A percentile compares a stretch with the other conserved stretches of the same genome.
Conservation (phyloP, 176 grass and related monocot genomes). For the Oryza punctata region DNA sequence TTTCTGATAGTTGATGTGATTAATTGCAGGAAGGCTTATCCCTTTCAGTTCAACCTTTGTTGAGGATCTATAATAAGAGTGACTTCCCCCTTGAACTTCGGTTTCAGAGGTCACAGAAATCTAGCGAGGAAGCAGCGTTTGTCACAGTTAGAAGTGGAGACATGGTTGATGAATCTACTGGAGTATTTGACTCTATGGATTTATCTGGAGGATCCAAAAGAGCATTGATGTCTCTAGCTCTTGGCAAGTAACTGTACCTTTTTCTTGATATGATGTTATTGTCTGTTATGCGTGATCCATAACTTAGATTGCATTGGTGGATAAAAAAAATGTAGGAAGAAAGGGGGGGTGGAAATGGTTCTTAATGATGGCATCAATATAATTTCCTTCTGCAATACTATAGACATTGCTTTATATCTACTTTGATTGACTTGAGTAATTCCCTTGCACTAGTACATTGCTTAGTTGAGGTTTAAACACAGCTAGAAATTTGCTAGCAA, state of each 20-base stretch:
- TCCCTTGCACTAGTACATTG: background rate
- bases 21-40: constrained; percentile 75
- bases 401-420: constrained; percentile 5
- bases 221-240: constrained; percentile 79
- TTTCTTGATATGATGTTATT: constrained; percentile 29
- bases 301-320: constrained; percentile 11
- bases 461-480: background rate
- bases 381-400: constrained; percentile 9
- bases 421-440: background rate
- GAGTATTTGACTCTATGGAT: constrained; percentile 67
- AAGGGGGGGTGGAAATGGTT: background rate
- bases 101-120: constrained; percentile 63
- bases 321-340: constrained; percentile 22
- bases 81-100: constrained; percentile 70
- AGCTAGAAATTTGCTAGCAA: background rate
- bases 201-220: constrained; percentile 77
- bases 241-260: constrained; percentile 56
- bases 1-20: constrained; percentile 38
- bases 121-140: constrained; percentile 59
- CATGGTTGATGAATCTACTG: constrained; percentile 78
- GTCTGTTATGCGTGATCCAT: constrained; percentile 15
- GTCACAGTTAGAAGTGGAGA: constrained; percentile 71
- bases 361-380: background rate
- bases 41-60: constrained; percentile 74
- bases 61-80: constrained; percentile 80